Conservation (phyloP, 1,284 basidiomycete genomes). For the Cutaneotrichosporon spelunceum region DNA sequence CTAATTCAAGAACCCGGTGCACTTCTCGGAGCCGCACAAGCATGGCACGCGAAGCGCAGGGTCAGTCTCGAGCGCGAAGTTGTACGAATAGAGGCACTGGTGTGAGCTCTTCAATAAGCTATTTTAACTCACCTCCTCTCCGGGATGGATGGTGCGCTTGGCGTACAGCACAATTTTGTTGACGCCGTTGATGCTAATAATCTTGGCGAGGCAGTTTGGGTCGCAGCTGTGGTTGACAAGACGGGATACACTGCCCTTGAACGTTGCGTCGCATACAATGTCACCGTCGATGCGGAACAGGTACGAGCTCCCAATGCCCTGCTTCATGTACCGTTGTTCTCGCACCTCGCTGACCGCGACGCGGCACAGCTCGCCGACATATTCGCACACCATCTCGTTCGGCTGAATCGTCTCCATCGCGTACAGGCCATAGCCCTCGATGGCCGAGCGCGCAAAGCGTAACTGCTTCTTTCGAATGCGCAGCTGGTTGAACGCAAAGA, state of each 20-base stretch:
- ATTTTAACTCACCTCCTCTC: slow-evolving; percentile 83
- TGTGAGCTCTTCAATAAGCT: not conserved
- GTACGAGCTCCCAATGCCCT: slow-evolving; percentile 93
- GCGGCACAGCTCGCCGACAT: slow-evolving; percentile 94
- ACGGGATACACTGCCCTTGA: slow-evolving; percentile 96
- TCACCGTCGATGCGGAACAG: slow-evolving; percentile 90
- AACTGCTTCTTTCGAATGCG: slow-evolving; percentile 97
- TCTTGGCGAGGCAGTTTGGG: slow-evolving; percentile 96
- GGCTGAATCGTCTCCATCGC: slow-evolving; percentile 89
- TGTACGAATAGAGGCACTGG: slow-evolving; percentile 43
- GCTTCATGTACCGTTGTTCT: slow-evolving; percentile 92
- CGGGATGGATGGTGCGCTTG: slow-evolving; percentile 86
- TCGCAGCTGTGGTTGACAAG: slow-evolving; percentile 96
- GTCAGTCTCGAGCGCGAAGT: slow-evolving; percentile 48
- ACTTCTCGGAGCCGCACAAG: slow-evolving; percentile 78
- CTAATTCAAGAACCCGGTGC: slow-evolving; percentile 84
- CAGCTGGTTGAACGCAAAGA: slow-evolving; percentile 96
- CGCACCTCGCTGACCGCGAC: slow-evolving; percentile 95
- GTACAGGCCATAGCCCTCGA: slow-evolving; percentile 97
- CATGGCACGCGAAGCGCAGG: slow-evolving; percentile 63
- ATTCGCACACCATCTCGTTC: slow-evolving; percentile 99
- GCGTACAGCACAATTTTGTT: slow-evolving; percentile 98
- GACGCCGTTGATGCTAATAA: slow-evolving; percentile 95
- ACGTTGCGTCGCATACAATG: slow-evolving; percentile 93
- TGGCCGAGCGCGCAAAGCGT: slow-evolving; percentile 90